Conservation (phyloP, 2,329 filamentous ascomycete genomes). For the Fusarium verrucosum region DNA sequence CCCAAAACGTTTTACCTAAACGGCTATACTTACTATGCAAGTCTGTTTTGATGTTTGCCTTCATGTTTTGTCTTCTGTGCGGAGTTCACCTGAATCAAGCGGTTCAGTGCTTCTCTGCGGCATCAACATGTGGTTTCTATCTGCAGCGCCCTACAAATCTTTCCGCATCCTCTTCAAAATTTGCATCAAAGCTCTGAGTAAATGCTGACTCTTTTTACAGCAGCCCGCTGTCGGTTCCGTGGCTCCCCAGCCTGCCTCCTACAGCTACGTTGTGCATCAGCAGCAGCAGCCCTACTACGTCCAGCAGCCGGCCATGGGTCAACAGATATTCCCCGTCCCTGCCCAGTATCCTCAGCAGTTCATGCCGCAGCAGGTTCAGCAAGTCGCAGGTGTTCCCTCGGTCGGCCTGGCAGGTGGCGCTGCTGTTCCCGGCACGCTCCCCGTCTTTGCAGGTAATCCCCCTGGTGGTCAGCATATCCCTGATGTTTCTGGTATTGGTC, state of each 20-base stretch:
- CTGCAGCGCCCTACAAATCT: not conserved
- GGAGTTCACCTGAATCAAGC: not conserved
- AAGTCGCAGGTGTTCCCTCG: conserved; percentile 41
- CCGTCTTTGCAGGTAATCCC: conserved; percentile 55
- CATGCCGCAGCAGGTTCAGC: conserved; percentile 42
- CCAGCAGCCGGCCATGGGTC: conserved; percentile 47
- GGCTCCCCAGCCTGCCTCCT: conserved; percentile 42
- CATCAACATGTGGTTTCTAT: not conserved
- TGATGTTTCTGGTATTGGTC: conserved; percentile 64
- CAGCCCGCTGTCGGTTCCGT: conserved; percentile 46
- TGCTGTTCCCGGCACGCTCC: conserved; percentile 39
- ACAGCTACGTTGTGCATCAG: conserved; percentile 47
- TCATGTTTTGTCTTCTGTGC: not conserved
- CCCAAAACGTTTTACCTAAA: conserved; percentile 48
- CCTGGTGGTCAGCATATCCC: conserved; percentile 48
- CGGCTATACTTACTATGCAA: conserved; percentile 54
- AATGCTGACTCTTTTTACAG: conserved; percentile 39
- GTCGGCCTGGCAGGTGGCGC: conserved; percentile 42
- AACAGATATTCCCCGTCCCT: conserved; percentile 48
- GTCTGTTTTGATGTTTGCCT: conserved; percentile 36
- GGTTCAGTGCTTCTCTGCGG: not conserved
- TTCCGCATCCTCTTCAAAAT: not conserved
- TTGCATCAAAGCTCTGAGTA: not conserved
- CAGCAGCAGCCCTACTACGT: conserved; percentile 49
- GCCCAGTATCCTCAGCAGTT: conserved; percentile 39